A percentile compares a stretch with the other conserved stretches of the same genome.
These are phyloP conservation scores for Marsdenia floribunda DNA, from an alignment of 257 asterid species.

Conservation along the genomic window DNA sequence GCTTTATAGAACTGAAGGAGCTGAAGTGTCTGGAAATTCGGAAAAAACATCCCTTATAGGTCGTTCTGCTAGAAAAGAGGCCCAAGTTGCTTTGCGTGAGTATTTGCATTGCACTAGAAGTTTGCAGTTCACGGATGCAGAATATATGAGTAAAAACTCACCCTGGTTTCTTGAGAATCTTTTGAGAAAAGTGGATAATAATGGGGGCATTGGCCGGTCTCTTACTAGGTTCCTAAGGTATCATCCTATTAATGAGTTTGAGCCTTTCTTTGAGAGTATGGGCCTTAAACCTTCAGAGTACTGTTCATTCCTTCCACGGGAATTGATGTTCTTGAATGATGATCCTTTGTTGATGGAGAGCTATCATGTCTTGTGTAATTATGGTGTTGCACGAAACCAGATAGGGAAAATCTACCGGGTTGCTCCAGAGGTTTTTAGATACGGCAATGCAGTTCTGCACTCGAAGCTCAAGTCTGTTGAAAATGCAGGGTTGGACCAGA, in stretches of 20 bases:
- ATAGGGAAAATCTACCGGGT: slow-evolving; percentile 54
- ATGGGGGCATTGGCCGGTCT: slow-evolving; percentile 32
- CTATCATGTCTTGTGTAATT: slow-evolving; percentile 53
- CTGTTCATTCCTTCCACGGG: slow-evolving; percentile 43
- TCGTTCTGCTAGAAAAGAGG: slow-evolving; percentile 38
- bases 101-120: slow-evolving; percentile 73
- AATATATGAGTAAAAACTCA: slow-evolving; percentile 60
- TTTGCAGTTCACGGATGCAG: slow-evolving; percentile 64
- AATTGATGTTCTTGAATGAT: slow-evolving; percentile 58
- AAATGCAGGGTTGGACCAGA: slow-evolving; percentile 43
- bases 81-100: slow-evolving; percentile 58
- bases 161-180: slow-evolving; percentile 49
- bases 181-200: slow-evolving; percentile 34
- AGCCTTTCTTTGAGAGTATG: slow-evolving; percentile 79
- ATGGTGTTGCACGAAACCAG: slow-evolving; percentile 49
- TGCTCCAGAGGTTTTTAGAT: slow-evolving; percentile 51
- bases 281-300: slow-evolving; percentile 58
- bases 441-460: slow-evolving; percentile 34
- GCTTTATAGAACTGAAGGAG: slow-evolving; percentile 31
- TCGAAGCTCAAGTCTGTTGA: slow-evolving; percentile 43
- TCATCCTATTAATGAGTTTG: slow-evolving; percentile 87
- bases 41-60: slow-evolving; percentile 16
- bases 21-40: slow-evolving; percentile 6
- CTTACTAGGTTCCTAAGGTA: slow-evolving; percentile 56
- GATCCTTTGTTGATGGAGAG: slow-evolving; percentile 55